Percentiles rank a stretch among this genome's conserved stretches.
phyloP scores from a whole-genome alignment of 2,329 filamentous ascomycete genomes.

The Periconia sp. region DNA sequence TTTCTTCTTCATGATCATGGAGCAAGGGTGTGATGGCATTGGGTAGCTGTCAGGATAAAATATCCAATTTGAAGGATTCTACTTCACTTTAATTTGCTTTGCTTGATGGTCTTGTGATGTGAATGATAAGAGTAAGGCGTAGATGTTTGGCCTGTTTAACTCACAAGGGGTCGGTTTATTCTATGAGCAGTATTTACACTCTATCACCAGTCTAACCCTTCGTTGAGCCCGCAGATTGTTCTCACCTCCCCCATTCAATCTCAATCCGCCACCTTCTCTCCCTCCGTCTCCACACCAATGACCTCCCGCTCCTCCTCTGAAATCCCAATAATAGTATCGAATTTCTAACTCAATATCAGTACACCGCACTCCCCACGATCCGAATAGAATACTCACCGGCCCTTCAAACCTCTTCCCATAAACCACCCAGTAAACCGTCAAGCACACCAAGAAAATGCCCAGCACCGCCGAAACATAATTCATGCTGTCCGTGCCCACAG shows the following conservation, averaged over 20 bases:
- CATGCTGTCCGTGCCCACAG: constrained; percentile 10
- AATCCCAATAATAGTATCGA: constrained; percentile 15
- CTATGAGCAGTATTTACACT: no score
- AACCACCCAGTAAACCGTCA: background rate
- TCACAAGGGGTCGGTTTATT: no score
- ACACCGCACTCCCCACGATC: background rate
- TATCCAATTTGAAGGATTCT: constrained; percentile 27
- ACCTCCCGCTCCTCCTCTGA: constrained; percentile 10
- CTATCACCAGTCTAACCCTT: no score
- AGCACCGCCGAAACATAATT: constrained; percentile 1
- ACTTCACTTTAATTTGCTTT: constrained; percentile 8
- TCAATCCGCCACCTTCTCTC: no score
- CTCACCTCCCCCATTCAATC: no score
- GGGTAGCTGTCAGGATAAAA: constrained; percentile 36
- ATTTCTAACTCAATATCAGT: constrained; percentile 4
- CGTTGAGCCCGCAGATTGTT: no score
- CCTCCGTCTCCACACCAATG: background rate
- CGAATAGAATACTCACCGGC: constrained; percentile 1
- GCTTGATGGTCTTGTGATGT: background rate
- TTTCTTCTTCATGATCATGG: constrained; percentile 25
- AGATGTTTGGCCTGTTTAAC: no score
- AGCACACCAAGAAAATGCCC: constrained; percentile 1
- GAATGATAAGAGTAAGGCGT: background rate
- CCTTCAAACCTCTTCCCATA: constrained; percentile 16
- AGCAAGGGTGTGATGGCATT: constrained; percentile 27